Evolutionary conservation across 2,329 filamentous ascomycete species (phyloP).

Genomic region (Zymoseptoria passerinii): DNA sequence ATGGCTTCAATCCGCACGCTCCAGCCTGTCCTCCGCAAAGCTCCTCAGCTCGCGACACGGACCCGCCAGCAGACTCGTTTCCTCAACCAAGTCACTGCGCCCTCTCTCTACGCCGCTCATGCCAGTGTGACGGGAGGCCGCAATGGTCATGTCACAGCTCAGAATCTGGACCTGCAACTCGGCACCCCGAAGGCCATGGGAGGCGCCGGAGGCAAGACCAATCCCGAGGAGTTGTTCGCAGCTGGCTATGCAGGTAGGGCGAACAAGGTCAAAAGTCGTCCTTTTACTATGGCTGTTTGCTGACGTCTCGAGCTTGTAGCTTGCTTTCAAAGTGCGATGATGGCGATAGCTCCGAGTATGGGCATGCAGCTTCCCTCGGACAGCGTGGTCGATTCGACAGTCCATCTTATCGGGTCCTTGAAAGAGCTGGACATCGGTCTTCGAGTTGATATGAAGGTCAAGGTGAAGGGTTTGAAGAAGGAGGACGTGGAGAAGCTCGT

Average conservation of each 20-base stretch:
- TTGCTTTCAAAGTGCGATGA: slow-evolving; percentile 43
- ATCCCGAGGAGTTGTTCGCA: slow-evolving; percentile 40
- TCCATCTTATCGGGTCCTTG: slow-evolving; percentile 40
- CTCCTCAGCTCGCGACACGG: slow-evolving; percentile 4
- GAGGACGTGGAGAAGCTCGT: slow-evolving; percentile 31
- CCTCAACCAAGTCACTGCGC: slow-evolving; percentile 11
- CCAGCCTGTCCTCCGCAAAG: slow-evolving; percentile 8
- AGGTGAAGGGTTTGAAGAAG: slow-evolving; percentile 26
- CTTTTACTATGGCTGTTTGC: no score
- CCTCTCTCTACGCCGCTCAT: slow-evolving; percentile 11
- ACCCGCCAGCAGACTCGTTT: slow-evolving; percentile 5
- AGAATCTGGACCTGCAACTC: slow-evolving; percentile 11
- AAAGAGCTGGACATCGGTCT: slow-evolving; percentile 40
- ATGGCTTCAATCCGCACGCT: slow-evolving; percentile 4
- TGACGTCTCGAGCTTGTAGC: slow-evolving; percentile 15
- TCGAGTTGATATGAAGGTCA: slow-evolving; percentile 37
- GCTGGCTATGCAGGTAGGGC: slow-evolving; percentile 34
- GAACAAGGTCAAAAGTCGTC: no score
- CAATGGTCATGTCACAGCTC: slow-evolving; percentile 10
- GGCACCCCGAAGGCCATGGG: slow-evolving; percentile 13
- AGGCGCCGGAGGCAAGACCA: slow-evolving; percentile 25
- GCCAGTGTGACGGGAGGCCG: slow-evolving; percentile 14
- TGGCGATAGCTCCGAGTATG: slow-evolving; percentile 34
- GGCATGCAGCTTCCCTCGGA: slow-evolving; percentile 38
- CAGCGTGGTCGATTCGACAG: slow-evolving; percentile 35